Evolutionary conservation across 768 basidiomycete genomes (phyloP), one percentile per base, ranked within the genome.

Genomic region (Hemileccinum impolitum): DNA sequence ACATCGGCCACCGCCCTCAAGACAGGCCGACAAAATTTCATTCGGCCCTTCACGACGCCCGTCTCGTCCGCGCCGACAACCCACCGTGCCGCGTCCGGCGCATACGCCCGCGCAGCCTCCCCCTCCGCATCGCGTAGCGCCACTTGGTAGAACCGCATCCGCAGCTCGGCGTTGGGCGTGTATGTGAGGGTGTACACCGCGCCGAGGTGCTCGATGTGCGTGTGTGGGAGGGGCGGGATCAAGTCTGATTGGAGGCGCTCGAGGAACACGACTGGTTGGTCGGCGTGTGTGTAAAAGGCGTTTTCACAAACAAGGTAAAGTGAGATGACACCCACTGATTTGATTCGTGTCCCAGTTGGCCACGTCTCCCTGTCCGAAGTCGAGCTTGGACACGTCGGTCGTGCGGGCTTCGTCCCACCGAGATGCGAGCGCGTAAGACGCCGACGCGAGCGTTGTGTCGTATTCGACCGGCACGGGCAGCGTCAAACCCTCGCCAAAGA

Each of bases 1-100:
- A 83, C 82, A 50, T 74, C 74, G 26, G 61, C 66, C 17, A 82
- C 76, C 0, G 71, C 78, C 31, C 79, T 68, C 60, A 90, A 82
- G 6, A 80, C 68, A 0, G 86, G 84, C 40, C 89, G 68, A 65
- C 89, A 90, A 70, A 90, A 90, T 63, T 91, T 90, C 88, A 90
- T 90, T 30, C 89, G 74, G 11, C 89, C 89, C 58, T 87, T 85
- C 48, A 91, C 70, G 23, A 79, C 68, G 1, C 78, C 82, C 21
- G 75, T 75, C 21, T 73, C 81, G 55, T 83, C 72, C 13, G 41
- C 42, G n/a, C 61, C 88, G 13, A 82, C 76, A 18, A 90, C 78
- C 88, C 89, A 90, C 23, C 77, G 72, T 0, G 73, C 78, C 1
- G 84, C 87, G 18, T 77, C 70, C 0, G 51, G 49, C 8, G 80